Evolutionary conservation across 176 grass and related monocot genomes (phyloP).

Genomic region (Oryza officinalis): DNA sequence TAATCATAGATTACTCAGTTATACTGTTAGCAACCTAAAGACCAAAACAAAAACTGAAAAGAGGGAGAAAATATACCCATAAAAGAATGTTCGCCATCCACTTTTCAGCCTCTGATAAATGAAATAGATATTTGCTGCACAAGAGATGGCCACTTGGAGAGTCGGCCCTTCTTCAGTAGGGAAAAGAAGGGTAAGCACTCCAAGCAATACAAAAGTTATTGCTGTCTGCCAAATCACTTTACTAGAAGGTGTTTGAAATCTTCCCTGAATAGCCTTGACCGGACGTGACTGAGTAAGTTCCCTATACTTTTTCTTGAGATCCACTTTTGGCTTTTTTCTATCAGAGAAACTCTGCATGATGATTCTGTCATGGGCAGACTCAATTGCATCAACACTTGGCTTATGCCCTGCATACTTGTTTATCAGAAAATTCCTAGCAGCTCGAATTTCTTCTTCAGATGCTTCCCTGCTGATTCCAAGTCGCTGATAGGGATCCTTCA

Average conservation of each 20-base stretch:
- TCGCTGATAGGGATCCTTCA: constrained; percentile 84
- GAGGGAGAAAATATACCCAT: constrained; percentile 64
- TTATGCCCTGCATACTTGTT: constrained; percentile 85
- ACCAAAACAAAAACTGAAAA: constrained; percentile 29
- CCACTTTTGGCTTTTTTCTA: constrained; percentile 78
- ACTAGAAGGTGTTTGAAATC: constrained; percentile 78
- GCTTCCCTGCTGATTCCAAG: constrained; percentile 89
- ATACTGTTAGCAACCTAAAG: constrained; percentile 20
- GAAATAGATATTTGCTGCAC: constrained; percentile 86
- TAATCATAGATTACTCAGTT: background rate
- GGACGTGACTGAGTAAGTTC: constrained; percentile 69
- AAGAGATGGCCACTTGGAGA: constrained; percentile 80
- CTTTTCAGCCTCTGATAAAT: constrained; percentile 70
- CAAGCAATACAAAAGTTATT: constrained; percentile 61
- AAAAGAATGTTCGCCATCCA: constrained; percentile 75
- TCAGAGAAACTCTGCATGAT: constrained; percentile 92
- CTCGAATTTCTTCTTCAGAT: constrained; percentile 98
- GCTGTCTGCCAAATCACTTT: constrained; percentile 83
- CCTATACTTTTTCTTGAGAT: constrained; percentile 81
- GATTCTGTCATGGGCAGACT: constrained; percentile 87
- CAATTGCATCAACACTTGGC: constrained; percentile 88
- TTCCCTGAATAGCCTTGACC: constrained; percentile 66
- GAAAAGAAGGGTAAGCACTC: constrained; percentile 66
- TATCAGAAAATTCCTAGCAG: constrained; percentile 83
- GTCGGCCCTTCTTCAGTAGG: constrained; percentile 94